Conservation (phyloP, 78 protist species). For the Mastigamoeba balamuthi region DNA sequence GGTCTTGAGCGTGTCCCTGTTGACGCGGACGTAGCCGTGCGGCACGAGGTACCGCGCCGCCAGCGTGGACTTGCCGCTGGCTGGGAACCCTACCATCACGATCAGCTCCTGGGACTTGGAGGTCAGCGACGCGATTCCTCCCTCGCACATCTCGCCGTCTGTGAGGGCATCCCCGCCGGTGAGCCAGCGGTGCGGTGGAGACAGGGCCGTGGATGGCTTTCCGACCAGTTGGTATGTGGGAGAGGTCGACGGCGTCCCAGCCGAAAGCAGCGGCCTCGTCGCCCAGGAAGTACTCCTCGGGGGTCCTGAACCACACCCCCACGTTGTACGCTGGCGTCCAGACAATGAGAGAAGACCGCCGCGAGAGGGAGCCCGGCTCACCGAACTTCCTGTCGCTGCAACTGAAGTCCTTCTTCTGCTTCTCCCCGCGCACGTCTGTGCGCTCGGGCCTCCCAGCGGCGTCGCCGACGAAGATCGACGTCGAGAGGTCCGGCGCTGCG, state of each 20-base stretch:
- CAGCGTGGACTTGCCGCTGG: conserved; percentile 63
- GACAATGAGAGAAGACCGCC: background rate
- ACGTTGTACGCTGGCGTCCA: conserved; percentile 22
- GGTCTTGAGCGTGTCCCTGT: conserved; percentile 15
- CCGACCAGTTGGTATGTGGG: background rate
- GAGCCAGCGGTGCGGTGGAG: background rate
- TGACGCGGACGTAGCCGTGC: conserved; percentile 53
- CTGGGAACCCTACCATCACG: conserved; percentile 60
- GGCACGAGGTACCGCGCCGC: conserved; percentile 14
- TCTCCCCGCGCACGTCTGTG: conserved; percentile 4
- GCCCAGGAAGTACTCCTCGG: conserved; percentile 66
- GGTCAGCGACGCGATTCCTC: background rate
- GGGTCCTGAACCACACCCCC: conserved; percentile 59
- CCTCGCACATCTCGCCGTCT: background rate
- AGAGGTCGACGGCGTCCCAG: background rate
- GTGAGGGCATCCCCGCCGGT: background rate
- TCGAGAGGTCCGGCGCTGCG: background rate
- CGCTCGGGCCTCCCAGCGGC: conserved; percentile 67
- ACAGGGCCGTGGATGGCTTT: too few species aligned
- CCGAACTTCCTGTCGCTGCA: conserved; percentile 49
- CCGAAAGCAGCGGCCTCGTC: conserved; percentile 7
- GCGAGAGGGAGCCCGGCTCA: background rate
- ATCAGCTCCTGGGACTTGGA: background rate
- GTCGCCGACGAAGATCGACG: conserved; percentile 59
- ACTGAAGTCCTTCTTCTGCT: conserved; percentile 59